phyloP scores from a whole-genome alignment of 306 rosid genomes.

The Gillenia trifoliata region DNA sequence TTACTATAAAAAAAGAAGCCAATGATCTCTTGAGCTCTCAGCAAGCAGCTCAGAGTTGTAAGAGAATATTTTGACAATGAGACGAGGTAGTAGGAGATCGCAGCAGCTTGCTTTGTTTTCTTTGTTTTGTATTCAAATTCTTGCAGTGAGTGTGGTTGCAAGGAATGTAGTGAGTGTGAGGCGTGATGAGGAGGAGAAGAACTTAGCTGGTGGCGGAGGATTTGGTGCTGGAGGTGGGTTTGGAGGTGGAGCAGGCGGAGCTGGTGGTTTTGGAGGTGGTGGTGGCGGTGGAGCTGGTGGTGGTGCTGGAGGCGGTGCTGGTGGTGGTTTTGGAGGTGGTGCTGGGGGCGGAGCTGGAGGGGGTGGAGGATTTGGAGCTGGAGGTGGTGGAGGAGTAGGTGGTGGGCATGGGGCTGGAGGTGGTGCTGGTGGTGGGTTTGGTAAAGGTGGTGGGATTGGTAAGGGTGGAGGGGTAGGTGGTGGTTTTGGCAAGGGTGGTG shows the following conservation, averaged over 20 bases:
- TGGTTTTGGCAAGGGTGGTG: conserved; percentile 1
- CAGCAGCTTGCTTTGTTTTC: conserved; percentile 26
- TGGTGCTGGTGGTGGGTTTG: conserved; percentile 20
- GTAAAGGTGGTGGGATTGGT: too few relatives aligned
- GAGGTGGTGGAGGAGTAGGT: conserved; percentile 22
- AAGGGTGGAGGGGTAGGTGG: conserved; percentile 7
- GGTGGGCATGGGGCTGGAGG: conserved; percentile 18
- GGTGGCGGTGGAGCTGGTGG: neutral
- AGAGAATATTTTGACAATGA: conserved; percentile 23
- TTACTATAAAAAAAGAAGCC: too few relatives aligned
- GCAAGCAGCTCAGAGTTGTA: neutral
- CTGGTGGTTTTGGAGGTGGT: conserved; percentile 22
- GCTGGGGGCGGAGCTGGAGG: conserved; percentile 24
- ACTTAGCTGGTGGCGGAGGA: conserved; percentile 22
- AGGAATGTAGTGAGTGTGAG: conserved; percentile 40
- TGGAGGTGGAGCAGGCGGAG: conserved; percentile 14
- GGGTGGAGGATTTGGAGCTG: conserved; percentile 23
- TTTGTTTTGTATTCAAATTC: conserved; percentile 43
- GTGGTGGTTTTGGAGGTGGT: conserved; percentile 13
- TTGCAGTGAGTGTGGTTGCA: conserved; percentile 55
- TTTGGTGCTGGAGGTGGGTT: conserved; percentile 8
- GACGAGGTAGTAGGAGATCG: conserved; percentile 1
- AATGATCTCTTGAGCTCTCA: neutral
- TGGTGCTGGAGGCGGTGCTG: conserved; percentile 31
- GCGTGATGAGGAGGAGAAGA: conserved; percentile 37